phyloP scores from a whole-genome alignment of 495 filamentous ascomycete species.

The Hyaloscypha bicolor region DNA sequence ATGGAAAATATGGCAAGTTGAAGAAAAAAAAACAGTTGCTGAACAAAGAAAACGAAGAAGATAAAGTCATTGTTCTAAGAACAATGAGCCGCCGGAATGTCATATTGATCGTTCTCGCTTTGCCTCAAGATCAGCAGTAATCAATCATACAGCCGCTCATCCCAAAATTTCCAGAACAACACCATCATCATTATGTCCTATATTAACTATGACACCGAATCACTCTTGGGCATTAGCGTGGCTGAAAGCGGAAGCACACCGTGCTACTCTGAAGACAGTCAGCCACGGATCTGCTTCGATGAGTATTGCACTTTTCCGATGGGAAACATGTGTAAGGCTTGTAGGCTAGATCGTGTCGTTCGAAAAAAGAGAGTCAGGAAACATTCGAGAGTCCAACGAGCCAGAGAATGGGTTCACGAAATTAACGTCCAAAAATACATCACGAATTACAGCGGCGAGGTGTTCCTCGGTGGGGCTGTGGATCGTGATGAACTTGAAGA shows the following conservation, averaged over 20 bases:
- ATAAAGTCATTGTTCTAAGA: too few relatives aligned
- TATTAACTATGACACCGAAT: background rate
- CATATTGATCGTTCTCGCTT: too few relatives aligned
- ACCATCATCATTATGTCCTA: background rate
- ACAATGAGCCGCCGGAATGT: too few relatives aligned
- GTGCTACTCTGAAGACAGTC: background rate
- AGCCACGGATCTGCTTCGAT: background rate
- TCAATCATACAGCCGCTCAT: too few relatives aligned
- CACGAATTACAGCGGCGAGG: background rate
- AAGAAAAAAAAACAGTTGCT: too few relatives aligned
- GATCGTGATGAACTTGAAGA: background rate
- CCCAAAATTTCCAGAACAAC: too few relatives aligned
- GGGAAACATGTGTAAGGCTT: background rate
- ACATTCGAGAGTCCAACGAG: background rate
- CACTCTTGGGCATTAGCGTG: background rate
- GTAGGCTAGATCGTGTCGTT: background rate
- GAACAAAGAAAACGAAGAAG: too few relatives aligned
- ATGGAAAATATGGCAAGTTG: too few relatives aligned
- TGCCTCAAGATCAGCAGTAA: too few relatives aligned
- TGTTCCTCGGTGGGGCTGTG: background rate
- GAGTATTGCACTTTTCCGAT: background rate
- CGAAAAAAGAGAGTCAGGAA: background rate
- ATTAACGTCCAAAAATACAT: conserved; percentile 4
- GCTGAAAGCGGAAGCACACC: background rate
- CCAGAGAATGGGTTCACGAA: conserved; percentile 5